Evolutionary conservation across 2,329 filamentous ascomycete genomes (phyloP).

Genomic region (Pestalotiopsis sp.): DNA sequence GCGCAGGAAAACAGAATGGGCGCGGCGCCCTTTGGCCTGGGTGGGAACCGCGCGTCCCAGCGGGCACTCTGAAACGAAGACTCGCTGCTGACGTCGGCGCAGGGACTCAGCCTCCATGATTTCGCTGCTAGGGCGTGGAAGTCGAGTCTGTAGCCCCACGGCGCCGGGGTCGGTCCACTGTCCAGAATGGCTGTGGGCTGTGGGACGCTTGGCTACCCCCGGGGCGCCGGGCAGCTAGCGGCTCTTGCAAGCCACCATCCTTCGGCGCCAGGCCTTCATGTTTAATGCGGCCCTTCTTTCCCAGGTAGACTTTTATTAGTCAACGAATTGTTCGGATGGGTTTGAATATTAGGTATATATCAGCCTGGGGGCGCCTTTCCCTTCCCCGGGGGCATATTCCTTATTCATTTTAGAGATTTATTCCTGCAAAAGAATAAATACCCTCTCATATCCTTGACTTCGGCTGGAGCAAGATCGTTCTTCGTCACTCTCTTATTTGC

Average conservation of each 20-base stretch:
- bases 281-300: not conserved
- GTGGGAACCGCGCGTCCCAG: conserved; percentile 3
- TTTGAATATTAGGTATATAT: too few species aligned
- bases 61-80: not conserved
- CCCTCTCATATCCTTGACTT: not conserved
- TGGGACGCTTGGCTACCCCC: too few species aligned
- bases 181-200: not conserved
- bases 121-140: not conserved
- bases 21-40: not conserved
- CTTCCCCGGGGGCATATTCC: too few species aligned
- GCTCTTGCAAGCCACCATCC: not conserved
- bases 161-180: not conserved
- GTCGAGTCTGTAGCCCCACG: not conserved
- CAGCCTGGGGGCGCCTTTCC: too few species aligned
- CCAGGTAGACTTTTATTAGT: not conserved
- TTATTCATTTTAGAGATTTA: too few species aligned
- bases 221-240: not conserved
- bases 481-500: not conserved
- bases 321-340: too few species aligned
- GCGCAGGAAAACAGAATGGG: too few species aligned
- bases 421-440: too few species aligned
- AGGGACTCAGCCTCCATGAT: conserved; percentile 4
- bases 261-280: not conserved
- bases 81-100: conserved; percentile 7
- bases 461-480: not conserved